These are phyloP conservation scores for Aspergillus udagawae DNA, from an alignment of 2,329 filamentous ascomycete genomes.

Conservation along the genomic window DNA sequence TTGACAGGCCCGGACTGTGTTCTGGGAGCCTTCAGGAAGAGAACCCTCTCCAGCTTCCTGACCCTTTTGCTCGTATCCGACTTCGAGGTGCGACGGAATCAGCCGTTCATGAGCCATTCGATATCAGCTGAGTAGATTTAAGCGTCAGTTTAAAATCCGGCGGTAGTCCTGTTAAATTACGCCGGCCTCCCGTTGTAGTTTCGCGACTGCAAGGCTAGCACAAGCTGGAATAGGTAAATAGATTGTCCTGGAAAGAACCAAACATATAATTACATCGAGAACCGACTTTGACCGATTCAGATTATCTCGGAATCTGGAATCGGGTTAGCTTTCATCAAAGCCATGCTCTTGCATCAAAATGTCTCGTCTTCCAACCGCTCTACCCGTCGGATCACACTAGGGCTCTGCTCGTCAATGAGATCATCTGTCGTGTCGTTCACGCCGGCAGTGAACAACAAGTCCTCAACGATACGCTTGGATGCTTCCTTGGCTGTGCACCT, in stretches of 20 bases:
- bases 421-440: constrained; percentile 38
- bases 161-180: not conserved
- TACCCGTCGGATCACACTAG: constrained; percentile 42
- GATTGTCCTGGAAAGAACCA: not conserved
- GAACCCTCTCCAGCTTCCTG: not conserved
- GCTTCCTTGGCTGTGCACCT: constrained; percentile 43
- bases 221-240: not conserved
- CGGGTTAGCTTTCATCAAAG: too few species aligned
- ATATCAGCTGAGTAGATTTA: not conserved
- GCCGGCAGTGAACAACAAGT: constrained; percentile 45
- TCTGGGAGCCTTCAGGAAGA: not conserved
- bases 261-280: not conserved
- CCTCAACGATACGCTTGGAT: constrained; percentile 47
- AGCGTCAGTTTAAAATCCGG: not conserved
- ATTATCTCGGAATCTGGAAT: not conserved
- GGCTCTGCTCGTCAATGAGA: constrained; percentile 38
- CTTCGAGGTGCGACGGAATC: too few species aligned
- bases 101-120: too few species aligned
- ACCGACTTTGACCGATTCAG: not conserved
- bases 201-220: not conserved
- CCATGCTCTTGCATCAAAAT: constrained; percentile 28
- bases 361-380: constrained; percentile 44
- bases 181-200: not conserved
- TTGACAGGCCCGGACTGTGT: not conserved
- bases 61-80: not conserved